phyloP scores from a whole-genome alignment of 257 asterid genomes.

The Verbena officinalis region DNA sequence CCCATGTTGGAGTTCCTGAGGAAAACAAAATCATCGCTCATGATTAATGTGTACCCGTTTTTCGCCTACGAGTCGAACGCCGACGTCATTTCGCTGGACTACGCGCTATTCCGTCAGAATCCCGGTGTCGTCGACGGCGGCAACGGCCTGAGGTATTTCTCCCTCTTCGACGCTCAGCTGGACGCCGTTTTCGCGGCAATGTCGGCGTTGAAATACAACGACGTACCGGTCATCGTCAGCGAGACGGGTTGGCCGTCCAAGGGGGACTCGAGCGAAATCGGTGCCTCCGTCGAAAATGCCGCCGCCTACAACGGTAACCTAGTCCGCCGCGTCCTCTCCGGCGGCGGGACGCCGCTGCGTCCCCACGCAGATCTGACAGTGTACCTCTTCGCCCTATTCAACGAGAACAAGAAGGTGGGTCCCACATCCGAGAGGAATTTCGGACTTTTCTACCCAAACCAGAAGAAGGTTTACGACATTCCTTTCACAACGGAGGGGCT shows the following conservation, averaged over 20 bases:
- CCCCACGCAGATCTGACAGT: conserved; percentile 68
- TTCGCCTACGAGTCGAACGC: conserved; percentile 87
- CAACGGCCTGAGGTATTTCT: conserved; percentile 65
- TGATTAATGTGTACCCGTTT: conserved; percentile 87
- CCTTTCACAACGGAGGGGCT: conserved; percentile 68
- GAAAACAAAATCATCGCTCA: conserved; percentile 66
- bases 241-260: conserved; percentile 99
- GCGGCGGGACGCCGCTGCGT: conserved; percentile 85
- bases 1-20: conserved; percentile 86
- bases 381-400: conserved; percentile 79
- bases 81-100: conserved; percentile 74
- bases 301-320: conserved; percentile 87
- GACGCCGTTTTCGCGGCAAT: conserved; percentile 92
- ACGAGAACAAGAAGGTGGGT: conserved; percentile 82
- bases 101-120: conserved; percentile 75
- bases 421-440: conserved; percentile 92
- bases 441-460: conserved; percentile 84
- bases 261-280: conserved; percentile 77
- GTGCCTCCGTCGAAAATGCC: conserved; percentile 73
- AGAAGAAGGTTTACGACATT: conserved; percentile 67
- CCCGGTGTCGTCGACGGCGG: conserved; percentile 80
- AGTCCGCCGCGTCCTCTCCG: conserved; percentile 63
- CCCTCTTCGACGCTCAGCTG: conserved; percentile 84
- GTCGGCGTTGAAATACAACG: conserved; percentile 67
- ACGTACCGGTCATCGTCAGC: conserved; percentile 53